Percentiles rank a stretch among this genome's conserved stretches.
Evolutionary conservation across 129 eudicot genomes (phyloP).

Genomic region (Saussurea involucrata): DNA sequence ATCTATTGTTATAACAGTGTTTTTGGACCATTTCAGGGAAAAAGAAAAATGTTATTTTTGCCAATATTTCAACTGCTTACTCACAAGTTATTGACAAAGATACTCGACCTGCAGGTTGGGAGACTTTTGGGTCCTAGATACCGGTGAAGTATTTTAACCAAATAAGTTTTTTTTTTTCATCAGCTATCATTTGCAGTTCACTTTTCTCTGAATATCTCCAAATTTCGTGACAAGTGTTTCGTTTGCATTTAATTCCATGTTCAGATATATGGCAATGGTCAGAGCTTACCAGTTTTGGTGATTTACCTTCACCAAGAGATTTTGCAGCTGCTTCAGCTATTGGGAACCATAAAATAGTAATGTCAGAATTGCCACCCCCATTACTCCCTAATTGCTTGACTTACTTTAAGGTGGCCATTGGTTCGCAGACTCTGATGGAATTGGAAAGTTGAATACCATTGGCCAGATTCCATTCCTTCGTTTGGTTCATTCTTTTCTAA

Average conservation of each 20-base stretch:
- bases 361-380: constrained; percentile 40
- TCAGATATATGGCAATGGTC: constrained; percentile 99
- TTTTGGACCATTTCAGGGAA: neutral
- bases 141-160: constrained; percentile 48
- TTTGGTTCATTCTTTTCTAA: too few species aligned
- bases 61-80: neutral
- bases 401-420: neutral
- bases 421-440: too few species aligned
- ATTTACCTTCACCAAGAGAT: constrained; percentile 95
- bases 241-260: constrained; percentile 1
- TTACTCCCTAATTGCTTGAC: neutral
- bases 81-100: constrained; percentile 16
- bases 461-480: too few species aligned
- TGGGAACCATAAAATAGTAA: constrained; percentile 90
- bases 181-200: neutral
- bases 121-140: constrained; percentile 99
- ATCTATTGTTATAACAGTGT: neutral
- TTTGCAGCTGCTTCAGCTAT: constrained; percentile 95
- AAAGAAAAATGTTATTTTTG: neutral
- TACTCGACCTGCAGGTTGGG: constrained; percentile 66
- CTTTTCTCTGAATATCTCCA: neutral
- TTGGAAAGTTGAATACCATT: too few species aligned
- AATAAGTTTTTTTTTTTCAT: constrained; percentile 1
- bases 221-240: neutral
- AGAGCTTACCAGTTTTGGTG: constrained; percentile 95